Conservation (phyloP, 2,329 filamentous ascomycete genomes). For the Rhexocercosporidium sp. region DNA sequence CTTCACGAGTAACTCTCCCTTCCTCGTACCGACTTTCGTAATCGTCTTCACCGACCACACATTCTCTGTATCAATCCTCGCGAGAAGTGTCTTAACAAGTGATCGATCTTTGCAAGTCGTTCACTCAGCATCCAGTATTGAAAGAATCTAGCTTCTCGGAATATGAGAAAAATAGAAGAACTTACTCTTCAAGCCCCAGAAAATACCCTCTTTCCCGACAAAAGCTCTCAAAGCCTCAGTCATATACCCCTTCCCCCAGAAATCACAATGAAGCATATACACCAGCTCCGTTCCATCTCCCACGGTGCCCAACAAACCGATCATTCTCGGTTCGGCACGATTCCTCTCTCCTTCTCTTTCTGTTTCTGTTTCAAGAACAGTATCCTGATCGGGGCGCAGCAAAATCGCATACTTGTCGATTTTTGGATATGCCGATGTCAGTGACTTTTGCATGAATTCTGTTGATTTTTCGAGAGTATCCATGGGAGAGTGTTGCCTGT, state of each 20-base stretch:
- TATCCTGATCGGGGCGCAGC: neutral
- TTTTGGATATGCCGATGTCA: slow-evolving; percentile 15
- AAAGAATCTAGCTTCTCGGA: no score
- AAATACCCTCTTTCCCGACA: slow-evolving; percentile 11
- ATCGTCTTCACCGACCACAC: slow-evolving; percentile 19
- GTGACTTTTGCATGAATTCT: slow-evolving; percentile 11
- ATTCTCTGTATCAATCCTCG: slow-evolving; percentile 26
- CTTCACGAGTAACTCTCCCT: slow-evolving; percentile 14
- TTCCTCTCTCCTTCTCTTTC: neutral
- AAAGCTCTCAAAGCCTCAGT: slow-evolving; percentile 30
- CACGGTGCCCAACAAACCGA: slow-evolving; percentile 26
- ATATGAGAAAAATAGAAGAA: no score
- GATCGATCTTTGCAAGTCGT: slow-evolving; percentile 15
- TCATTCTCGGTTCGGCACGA: slow-evolving; percentile 14
- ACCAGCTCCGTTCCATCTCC: slow-evolving; percentile 28
- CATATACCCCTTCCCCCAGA: slow-evolving; percentile 29
- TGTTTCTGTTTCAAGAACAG: no score
- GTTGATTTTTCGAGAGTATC: slow-evolving; percentile 16
- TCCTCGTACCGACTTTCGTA: slow-evolving; percentile 13
- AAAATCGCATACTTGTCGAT: slow-evolving; percentile 25
- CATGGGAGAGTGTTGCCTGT: slow-evolving; percentile 11
- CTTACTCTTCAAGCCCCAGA: slow-evolving; percentile 16
- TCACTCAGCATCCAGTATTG: no score
- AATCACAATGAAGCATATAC: slow-evolving; percentile 27
- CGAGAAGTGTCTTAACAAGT: slow-evolving; percentile 14